phyloP scores from a whole-genome alignment of 2,329 filamentous ascomycete species.

The Escovopsis sp. region DNA sequence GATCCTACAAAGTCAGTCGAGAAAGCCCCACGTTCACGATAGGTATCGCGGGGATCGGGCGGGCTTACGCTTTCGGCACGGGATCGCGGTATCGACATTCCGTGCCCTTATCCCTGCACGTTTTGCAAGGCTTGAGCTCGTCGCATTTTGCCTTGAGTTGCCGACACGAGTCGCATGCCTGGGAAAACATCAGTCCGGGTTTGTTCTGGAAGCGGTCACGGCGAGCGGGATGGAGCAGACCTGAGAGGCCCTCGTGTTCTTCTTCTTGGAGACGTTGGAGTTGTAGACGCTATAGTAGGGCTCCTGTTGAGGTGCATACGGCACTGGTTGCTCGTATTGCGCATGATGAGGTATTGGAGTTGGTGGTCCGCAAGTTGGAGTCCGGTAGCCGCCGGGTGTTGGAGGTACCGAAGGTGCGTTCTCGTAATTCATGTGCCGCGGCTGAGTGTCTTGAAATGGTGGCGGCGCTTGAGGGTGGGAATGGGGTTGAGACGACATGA shows the following conservation, averaged over 20 bases:
- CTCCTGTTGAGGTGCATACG: slow-evolving; percentile 20
- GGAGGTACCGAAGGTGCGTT: slow-evolving; percentile 29
- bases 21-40: neutral
- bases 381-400: slow-evolving; percentile 28
- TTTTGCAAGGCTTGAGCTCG: slow-evolving; percentile 70
- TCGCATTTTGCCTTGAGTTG: slow-evolving; percentile 85
- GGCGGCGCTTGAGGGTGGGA: slow-evolving; percentile 15
- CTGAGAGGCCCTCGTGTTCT: slow-evolving; percentile 51
- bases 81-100: slow-evolving; percentile 83
- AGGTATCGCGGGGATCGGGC: neutral
- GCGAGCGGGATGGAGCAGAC: slow-evolving; percentile 18
- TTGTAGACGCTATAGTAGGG: slow-evolving; percentile 28
- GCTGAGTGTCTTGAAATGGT: slow-evolving; percentile 29
- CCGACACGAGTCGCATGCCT: slow-evolving; percentile 87
- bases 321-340: slow-evolving; percentile 22
- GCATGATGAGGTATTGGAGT: slow-evolving; percentile 25
- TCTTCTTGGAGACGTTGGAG: slow-evolving; percentile 32
- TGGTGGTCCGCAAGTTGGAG: slow-evolving; percentile 26
- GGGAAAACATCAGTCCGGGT: slow-evolving; percentile 7
- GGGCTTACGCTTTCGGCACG: slow-evolving; percentile 71
- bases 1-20: slow-evolving; percentile 5
- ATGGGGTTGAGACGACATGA: slow-evolving; percentile 17
- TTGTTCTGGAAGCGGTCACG: neutral
- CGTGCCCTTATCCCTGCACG: slow-evolving; percentile 74
- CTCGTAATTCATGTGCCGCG: slow-evolving; percentile 40